Evolutionary conservation across 805 yeast genomes (phyloP), one percentile per base, ranked within the genome.

Genomic region (Yamadazyma olivae): DNA sequence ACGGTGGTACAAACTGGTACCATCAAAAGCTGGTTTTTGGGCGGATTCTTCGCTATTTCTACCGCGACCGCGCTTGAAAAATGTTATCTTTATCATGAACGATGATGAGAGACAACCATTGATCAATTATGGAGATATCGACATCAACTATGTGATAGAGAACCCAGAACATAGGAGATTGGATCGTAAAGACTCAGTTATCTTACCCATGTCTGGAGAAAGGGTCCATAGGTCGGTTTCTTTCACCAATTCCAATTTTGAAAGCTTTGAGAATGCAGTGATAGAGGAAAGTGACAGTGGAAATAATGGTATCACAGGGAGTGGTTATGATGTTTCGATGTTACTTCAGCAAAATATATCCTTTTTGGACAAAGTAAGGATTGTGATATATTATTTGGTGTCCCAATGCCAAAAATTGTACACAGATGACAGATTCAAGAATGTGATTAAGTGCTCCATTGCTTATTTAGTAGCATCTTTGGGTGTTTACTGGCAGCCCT

Each of bases 401-500:
- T 25, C 16, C 3, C 23, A 18, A n/a, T 24, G 33, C n/a, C 14
- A 13, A 9, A 36, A 32, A 3, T 3, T 37, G 5, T 50, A 48
- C 34, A 22, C 39, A 25, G 41, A 49, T 31, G 53, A 55, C 12
- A 19, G 39, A 13, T 44, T 45, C 32, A 50, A 54, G 17, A 55
- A 46, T 27, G 78, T 76, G 2, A 32, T 81, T 30, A 84, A 85
- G 47, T 83, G 91, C 48, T 69, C 90, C 0, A 39, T 85, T n/a
- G 83, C 93, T 1, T 87, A 87, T 51, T 61, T 81, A 7, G 40
- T 85, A 1, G 91, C 89, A 1, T 81, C 95, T 0, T 50, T 83
- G 38, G 85, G 81, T 1, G 93, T 86, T 13, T 84, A 81, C 54
- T 70, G 70, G 46, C 50, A 69, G 1, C 61, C 73, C 1, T 60